These are phyloP conservation scores for Clarireedia paspali DNA, from an alignment of 2,329 filamentous ascomycete genomes.

Conservation along the genomic window DNA sequence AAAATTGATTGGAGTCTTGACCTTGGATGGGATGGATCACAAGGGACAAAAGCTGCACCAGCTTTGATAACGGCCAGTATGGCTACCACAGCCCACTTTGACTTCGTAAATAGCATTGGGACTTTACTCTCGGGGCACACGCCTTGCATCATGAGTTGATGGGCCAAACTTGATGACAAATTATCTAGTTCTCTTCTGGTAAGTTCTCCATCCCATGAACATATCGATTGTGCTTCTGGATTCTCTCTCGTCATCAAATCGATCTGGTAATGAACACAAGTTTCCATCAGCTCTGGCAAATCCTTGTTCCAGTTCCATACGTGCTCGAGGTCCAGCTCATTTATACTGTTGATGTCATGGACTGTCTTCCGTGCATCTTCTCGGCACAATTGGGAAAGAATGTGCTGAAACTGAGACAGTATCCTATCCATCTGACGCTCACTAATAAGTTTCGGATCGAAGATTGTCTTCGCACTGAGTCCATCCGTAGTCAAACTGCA, in stretches of 20 bases:
- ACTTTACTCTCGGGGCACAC: constrained; percentile 14
- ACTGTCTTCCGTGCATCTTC: neutral
- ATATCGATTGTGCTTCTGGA: constrained; percentile 10
- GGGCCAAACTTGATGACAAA: neutral
- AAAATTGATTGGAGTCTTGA: constrained; percentile 17
- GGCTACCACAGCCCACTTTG: constrained; percentile 23
- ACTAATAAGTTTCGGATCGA: neutral
- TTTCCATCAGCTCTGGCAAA: constrained; percentile 3
- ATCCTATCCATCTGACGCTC: neutral
- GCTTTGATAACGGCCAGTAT: constrained; percentile 27
- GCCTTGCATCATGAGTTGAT: constrained; percentile 12
- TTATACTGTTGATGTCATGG: constrained; percentile 3
- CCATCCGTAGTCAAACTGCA: neutral
- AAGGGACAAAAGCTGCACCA: constrained; percentile 26
- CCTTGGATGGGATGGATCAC: constrained; percentile 26
- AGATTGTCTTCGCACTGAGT: constrained; percentile 2
- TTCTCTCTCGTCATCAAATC: neutral
- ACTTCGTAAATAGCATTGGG: constrained; percentile 28
- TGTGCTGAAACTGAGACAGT: neutral
- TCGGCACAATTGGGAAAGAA: neutral
- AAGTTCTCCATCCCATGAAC: constrained; percentile 3
- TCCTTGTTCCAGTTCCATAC: constrained; percentile 15
- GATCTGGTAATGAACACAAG: constrained; percentile 21
- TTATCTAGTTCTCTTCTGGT: neutral
- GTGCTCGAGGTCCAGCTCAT: neutral